Evolutionary conservation across 495 filamentous ascomycete species (phyloP).

Genomic region (Penicillium simplicissimum): DNA sequence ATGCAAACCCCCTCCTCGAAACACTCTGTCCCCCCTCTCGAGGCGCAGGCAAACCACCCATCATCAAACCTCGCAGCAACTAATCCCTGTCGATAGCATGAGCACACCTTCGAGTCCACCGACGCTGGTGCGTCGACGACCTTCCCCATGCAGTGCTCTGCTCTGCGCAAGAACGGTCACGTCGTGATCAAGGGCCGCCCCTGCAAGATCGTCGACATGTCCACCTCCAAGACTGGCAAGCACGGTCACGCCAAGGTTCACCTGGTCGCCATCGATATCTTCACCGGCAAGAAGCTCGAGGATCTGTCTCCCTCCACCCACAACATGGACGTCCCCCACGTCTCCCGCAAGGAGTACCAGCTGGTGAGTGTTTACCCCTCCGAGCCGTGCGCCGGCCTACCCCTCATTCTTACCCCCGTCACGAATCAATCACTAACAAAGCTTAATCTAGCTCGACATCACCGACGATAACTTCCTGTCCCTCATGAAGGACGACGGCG

Average conservation of each 20-base stretch:
- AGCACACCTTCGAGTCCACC: conserved; percentile 86
- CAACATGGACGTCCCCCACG: conserved; percentile 99
- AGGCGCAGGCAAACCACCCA: not conserved
- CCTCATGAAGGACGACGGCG: conserved; percentile 79
- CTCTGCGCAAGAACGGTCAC: conserved; percentile 96
- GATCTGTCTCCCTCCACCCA: conserved; percentile 99
- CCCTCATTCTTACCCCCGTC: not conserved
- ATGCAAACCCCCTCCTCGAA: conserved; percentile 11
- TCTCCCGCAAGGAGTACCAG: conserved; percentile 85
- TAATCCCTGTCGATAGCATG: conserved; percentile 58
- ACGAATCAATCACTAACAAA: not conserved
- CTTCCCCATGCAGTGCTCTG: conserved; percentile 98
- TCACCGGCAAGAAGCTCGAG: conserved; percentile 99
- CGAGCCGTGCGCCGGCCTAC: not conserved
- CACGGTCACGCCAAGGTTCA: conserved; percentile 99
- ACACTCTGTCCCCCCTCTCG: not conserved
- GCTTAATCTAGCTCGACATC: conserved; percentile 67
- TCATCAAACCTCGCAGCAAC: not conserved
- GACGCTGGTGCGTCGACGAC: conserved; percentile 93
- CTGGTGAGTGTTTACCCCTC: conserved; percentile 64
- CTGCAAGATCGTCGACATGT: conserved; percentile 99
- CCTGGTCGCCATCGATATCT: conserved; percentile 95
- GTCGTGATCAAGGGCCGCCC: conserved; percentile 98
- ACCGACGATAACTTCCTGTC: conserved; percentile 89
- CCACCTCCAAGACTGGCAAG: conserved; percentile 99